Evolutionary conservation across 140 eudicot species (phyloP).

Genomic region (Erigeron philadelphicus): DNA sequence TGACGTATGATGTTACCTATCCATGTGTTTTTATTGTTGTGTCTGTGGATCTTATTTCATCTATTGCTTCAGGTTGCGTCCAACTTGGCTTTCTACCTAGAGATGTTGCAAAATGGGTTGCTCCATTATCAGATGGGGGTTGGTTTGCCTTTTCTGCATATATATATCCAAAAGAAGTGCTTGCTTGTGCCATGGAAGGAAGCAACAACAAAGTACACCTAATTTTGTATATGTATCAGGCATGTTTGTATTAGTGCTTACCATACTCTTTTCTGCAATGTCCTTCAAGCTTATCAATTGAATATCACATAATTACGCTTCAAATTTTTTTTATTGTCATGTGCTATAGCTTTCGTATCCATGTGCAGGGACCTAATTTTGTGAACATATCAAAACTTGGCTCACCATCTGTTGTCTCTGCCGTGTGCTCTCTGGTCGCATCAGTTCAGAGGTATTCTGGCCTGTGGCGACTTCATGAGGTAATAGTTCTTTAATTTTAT

Average conservation of each 20-base stretch:
- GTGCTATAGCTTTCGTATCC: conserved; percentile 5
- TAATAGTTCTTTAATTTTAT: conserved; percentile 18
- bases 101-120: conserved; percentile 75
- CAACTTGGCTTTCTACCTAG: conserved; percentile 86
- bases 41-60: background rate
- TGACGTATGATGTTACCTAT: background rate
- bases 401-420: conserved; percentile 46
- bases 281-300: background rate
- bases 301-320: background rate
- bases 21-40: background rate
- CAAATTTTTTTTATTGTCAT: conserved; percentile 1
- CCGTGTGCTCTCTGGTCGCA: conserved; percentile 67
- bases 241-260: conserved; percentile 27
- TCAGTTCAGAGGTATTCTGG: conserved; percentile 77
- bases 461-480: conserved; percentile 94
- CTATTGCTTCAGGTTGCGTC: conserved; percentile 44
- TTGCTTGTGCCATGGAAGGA: conserved; percentile 82
- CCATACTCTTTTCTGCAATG: background rate
- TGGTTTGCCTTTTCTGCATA: conserved; percentile 62
- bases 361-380: conserved; percentile 68
- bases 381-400: conserved; percentile 38
- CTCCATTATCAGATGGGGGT: conserved; percentile 74
- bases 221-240: conserved; percentile 64
- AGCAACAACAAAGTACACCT: conserved; percentile 61
- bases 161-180: conserved; percentile 67